phyloP scores from a whole-genome alignment of 176 grass and related monocot genomes.

The Musa schizocarpa region DNA sequence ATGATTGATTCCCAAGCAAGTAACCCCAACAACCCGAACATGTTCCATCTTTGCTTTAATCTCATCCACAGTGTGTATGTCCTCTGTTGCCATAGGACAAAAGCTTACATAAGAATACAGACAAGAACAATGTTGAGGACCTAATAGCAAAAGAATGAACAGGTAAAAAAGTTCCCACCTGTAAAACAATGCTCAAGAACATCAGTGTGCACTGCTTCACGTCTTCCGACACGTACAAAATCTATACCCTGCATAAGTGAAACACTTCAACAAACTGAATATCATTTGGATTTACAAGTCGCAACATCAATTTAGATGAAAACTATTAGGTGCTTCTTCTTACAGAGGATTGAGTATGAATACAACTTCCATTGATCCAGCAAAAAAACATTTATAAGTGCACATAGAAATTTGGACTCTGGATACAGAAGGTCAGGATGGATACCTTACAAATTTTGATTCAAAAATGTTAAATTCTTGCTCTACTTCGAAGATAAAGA shows the following conservation, averaged over 20 bases:
- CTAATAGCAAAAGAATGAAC: not conserved
- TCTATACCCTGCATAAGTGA: slow-evolving; percentile 55
- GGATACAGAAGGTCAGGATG: too few relatives aligned
- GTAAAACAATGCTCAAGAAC: slow-evolving; percentile 64
- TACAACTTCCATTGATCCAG: too few relatives aligned
- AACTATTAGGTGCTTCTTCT: not conserved
- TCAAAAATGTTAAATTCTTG: too few relatives aligned
- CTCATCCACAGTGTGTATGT: slow-evolving; percentile 52
- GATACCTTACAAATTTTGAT: too few relatives aligned
- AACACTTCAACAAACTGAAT: slow-evolving; percentile 16
- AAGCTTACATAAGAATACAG: slow-evolving; percentile 9
- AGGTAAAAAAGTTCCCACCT: slow-evolving; percentile 38
- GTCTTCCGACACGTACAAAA: slow-evolving; percentile 93
- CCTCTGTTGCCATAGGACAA: slow-evolving; percentile 48
- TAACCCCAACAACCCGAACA: slow-evolving; percentile 84
- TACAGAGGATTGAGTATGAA: not conserved
- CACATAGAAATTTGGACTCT: too few relatives aligned
- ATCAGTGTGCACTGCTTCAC: slow-evolving; percentile 71
- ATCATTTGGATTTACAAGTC: not conserved
- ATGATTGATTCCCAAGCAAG: slow-evolving; percentile 90
- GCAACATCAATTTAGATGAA: not conserved
- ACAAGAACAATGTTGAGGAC: slow-evolving; percentile 2
- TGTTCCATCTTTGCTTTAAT: slow-evolving; percentile 82
- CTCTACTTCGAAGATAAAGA: too few relatives aligned
- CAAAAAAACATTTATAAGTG: too few relatives aligned